Conservation (phyloP, 2,329 filamentous ascomycete genomes). For the Cladophialophora chaetospira region DNA sequence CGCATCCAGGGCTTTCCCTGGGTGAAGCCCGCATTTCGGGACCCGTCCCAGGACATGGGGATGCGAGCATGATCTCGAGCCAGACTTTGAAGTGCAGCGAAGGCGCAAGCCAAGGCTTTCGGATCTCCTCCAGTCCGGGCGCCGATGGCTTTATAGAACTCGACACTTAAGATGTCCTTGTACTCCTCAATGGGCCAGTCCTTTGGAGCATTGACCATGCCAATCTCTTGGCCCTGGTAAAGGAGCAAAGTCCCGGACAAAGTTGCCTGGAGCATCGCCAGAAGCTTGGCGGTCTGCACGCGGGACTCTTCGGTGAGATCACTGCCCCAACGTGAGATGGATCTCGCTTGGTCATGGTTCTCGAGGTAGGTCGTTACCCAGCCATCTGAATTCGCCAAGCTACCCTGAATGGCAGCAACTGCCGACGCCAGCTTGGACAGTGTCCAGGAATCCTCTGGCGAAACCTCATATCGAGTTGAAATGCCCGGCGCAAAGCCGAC, state of each 20-base stretch:
- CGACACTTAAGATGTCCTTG: constrained; percentile 47
- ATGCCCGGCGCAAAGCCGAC: background rate
- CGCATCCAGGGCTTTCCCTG: constrained; percentile 59
- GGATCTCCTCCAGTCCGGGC: constrained; percentile 9
- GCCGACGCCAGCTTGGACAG: constrained; percentile 52
- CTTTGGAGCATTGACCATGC: constrained; percentile 58
- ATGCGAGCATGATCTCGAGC: constrained; percentile 70
- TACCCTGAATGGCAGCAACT: constrained; percentile 55
- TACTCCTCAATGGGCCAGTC: constrained; percentile 52
- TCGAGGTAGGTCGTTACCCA: constrained; percentile 65
- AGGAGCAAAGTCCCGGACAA: constrained; percentile 59
- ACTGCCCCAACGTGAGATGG: constrained; percentile 54
- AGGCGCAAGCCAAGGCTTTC: constrained; percentile 18
- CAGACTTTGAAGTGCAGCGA: too few species aligned
- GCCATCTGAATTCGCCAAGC: constrained; percentile 47
- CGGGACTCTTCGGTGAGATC: constrained; percentile 51
- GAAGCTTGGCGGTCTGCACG: constrained; percentile 54
- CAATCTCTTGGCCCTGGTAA: constrained; percentile 64
- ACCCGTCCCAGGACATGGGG: constrained; percentile 71
- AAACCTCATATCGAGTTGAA: background rate
- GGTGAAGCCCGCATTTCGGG: constrained; percentile 46
- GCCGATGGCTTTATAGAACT: constrained; percentile 47
- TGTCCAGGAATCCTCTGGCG: constrained; percentile 43
- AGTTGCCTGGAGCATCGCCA: constrained; percentile 53
- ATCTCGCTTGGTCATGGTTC: constrained; percentile 64